A percentile compares a stretch with the other conserved stretches of the same genome.
phyloP scores from a whole-genome alignment of 73 alveolate species.

The Uronychia binucleata region DNA sequence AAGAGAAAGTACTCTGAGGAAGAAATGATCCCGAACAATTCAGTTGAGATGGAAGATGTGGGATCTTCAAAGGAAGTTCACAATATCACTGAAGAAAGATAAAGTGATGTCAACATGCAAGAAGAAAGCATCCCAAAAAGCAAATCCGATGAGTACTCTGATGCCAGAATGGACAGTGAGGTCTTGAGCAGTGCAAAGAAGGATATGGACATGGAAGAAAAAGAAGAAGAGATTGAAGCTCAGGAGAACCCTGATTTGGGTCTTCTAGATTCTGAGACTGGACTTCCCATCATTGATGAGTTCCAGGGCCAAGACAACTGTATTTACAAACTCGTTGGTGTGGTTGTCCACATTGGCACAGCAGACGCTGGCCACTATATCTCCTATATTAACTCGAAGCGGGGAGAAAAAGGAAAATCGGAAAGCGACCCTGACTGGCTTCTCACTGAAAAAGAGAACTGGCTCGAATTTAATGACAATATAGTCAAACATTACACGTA shows the following conservation, averaged over 20 bases:
- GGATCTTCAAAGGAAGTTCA: background rate
- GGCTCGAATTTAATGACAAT: conserved; percentile 94
- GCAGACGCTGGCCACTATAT: conserved; percentile 97
- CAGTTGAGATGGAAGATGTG: too few relatives aligned
- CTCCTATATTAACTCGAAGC: conserved; percentile 69
- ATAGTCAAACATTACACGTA: conserved; percentile 48
- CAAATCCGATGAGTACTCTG: conserved; percentile 31
- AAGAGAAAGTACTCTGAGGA: conserved; percentile 16
- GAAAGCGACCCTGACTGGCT: conserved; percentile 53
- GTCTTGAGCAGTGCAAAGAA: conserved; percentile 15
- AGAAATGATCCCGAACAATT: background rate
- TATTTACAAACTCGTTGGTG: conserved; percentile 89
- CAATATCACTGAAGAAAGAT: background rate
- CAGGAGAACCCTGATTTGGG: background rate
- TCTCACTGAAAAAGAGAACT: conserved; percentile 64
- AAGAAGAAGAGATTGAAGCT: background rate
- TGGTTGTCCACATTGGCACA: conserved; percentile 94
- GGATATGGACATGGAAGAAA: background rate
- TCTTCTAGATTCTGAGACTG: background rate
- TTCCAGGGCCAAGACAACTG: conserved; percentile 19
- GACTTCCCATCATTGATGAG: background rate
- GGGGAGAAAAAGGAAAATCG: conserved; percentile 72
- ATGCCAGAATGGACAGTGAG: background rate
- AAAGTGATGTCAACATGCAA: background rate
- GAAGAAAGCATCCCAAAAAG: background rate